Evolutionary conservation across 805 yeast species (phyloP), one percentile per base, ranked within the genome.

Genomic region (Candida glaebosa): DNA sequence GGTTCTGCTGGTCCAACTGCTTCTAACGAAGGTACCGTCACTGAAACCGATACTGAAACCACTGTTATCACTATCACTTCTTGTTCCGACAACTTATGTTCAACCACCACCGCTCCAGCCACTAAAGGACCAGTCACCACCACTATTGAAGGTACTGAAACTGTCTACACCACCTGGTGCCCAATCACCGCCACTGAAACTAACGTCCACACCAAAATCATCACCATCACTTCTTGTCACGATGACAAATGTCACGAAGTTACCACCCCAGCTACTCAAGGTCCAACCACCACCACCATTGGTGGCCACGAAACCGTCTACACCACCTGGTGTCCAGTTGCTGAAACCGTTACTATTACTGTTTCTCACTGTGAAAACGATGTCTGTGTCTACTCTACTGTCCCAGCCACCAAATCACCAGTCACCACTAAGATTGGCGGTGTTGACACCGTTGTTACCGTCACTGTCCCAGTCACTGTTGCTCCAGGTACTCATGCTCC

Each of bases 121-220:
- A 57, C 65, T 42, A 51, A 56, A 44, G 50, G 53, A 26, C 54
- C 53, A 25, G 51, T 55, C 19, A 58, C 67, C 38, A 53, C 52
- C 40, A 52, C 65, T 41, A 50, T 59, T 33, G 46, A 48, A 14
- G 56, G 59, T 40, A 50, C 47, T 39, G 49, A 51, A 36, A 56
- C 60, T 33, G 43, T 51, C 35, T 75, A 63, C 59, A 63, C 72
- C 46, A 65, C 71, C 31, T 56, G 54, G 53, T 63, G 70, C 45
- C 71, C 71, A 40, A 45, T 49, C n/a, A 52, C 59, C 39, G 28
- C 8, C 8, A 34, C 50, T 16, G 41, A 56, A 34, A 59, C 71
- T 28, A 53, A 63, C 52, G 68, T 48, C 26, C 47, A 39, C 51
- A 18, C 20, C 46, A 26, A 38, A 41, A 25, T 26, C 44, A 46